Conservation (phyloP, 2,329 filamentous ascomycete species). For the Hirsutella rhossiliensis region DNA sequence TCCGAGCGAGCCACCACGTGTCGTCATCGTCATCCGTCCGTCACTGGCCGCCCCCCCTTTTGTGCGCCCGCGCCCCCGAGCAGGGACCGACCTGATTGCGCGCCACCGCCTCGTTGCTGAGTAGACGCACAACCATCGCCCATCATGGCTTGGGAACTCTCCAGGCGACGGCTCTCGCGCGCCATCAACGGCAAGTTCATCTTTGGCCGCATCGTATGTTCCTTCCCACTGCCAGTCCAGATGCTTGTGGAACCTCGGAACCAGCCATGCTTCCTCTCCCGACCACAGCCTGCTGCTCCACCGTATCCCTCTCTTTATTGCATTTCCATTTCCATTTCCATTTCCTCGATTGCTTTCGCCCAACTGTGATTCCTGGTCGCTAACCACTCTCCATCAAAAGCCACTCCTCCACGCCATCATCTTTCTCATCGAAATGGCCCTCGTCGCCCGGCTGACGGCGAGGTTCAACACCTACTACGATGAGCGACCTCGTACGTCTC, state of each 20-base stretch:
- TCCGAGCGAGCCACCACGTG: too few species aligned
- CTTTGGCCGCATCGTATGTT: conserved; percentile 57
- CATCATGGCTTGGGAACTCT: conserved; percentile 46
- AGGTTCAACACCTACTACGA: conserved; percentile 94
- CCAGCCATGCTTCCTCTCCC: neutral
- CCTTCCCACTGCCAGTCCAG: neutral
- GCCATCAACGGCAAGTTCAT: conserved; percentile 55
- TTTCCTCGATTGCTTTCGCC: too few species aligned
- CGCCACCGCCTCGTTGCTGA: too few species aligned
- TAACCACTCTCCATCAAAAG: conserved; percentile 30
- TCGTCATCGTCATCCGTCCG: too few species aligned
- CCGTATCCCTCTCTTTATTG: too few species aligned
- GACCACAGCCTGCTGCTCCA: too few species aligned
- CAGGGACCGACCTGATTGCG: too few species aligned
- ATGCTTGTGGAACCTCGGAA: neutral
- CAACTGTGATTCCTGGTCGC: too few species aligned
- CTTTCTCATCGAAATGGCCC: conserved; percentile 78
- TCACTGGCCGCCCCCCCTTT: too few species aligned
- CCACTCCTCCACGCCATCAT: conserved; percentile 78
- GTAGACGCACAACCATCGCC: neutral
- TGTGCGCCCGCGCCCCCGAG: too few species aligned
- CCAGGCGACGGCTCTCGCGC: conserved; percentile 48
- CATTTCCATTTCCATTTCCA: too few species aligned
- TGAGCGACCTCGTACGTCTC: conserved; percentile 60
- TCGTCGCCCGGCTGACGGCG: conserved; percentile 68